These are phyloP conservation scores for Talaromyces piceae DNA, from an alignment of 2,329 filamentous ascomycete species.

Conservation along the genomic window DNA sequence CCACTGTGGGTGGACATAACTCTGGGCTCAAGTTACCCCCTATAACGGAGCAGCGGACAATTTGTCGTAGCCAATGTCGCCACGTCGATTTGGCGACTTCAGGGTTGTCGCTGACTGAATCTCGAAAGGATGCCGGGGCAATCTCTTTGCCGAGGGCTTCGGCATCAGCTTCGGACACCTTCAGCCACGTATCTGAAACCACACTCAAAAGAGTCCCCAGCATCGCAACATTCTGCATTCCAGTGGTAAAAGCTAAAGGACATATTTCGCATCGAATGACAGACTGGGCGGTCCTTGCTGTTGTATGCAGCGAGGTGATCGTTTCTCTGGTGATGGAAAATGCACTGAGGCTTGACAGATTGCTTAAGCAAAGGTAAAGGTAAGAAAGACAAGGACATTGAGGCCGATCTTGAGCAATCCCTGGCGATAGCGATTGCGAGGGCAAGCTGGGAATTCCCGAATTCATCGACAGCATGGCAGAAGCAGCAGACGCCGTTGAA, in stretches of 20 bases:
- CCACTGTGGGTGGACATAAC: slow-evolving; percentile 12
- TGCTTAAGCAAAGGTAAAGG: slow-evolving; percentile 38
- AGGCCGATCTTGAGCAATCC: slow-evolving; percentile 15
- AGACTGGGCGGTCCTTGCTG: slow-evolving; percentile 32
- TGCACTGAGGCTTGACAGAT: slow-evolving; percentile 33
- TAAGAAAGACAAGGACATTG: slow-evolving; percentile 36
- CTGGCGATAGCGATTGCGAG: slow-evolving; percentile 9
- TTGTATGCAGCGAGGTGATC: slow-evolving; percentile 36
- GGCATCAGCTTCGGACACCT: slow-evolving; percentile 29
- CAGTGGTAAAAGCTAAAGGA: slow-evolving; percentile 34
- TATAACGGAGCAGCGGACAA: slow-evolving; percentile 29
- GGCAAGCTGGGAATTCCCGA: slow-evolving; percentile 16
- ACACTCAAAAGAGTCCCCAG: slow-evolving; percentile 39
- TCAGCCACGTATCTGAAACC: slow-evolving; percentile 38
- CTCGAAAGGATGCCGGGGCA: slow-evolving; percentile 23
- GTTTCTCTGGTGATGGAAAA: slow-evolving; percentile 38
- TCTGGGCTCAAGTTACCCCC: slow-evolving; percentile 22
- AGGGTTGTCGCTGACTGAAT: slow-evolving; percentile 19
- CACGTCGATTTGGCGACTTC: slow-evolving; percentile 23
- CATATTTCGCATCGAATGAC: slow-evolving; percentile 38
- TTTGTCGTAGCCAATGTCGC: slow-evolving; percentile 32
- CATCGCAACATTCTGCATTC: slow-evolving; percentile 41
- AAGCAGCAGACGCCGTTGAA: slow-evolving; percentile 27
- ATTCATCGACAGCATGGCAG: slow-evolving; percentile 20
- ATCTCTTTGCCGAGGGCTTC: slow-evolving; percentile 29